phyloP scores from a whole-genome alignment of 2,329 filamentous ascomycete genomes.

The Ophiostoma populinum region DNA sequence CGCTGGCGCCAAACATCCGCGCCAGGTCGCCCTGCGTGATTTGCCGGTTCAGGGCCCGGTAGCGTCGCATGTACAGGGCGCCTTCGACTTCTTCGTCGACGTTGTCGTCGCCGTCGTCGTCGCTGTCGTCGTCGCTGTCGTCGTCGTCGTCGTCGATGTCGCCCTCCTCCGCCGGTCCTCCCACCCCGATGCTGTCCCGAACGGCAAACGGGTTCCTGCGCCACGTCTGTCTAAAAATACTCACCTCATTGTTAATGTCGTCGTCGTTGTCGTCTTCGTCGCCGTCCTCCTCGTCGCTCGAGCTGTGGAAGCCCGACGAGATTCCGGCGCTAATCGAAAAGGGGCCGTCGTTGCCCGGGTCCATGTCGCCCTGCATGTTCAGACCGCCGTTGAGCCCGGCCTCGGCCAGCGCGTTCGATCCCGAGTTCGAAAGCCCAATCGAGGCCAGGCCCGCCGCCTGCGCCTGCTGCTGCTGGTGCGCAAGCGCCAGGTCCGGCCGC shows the following conservation, averaged over 20 bases:
- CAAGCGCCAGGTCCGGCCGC: slow-evolving; percentile 52
- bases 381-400: slow-evolving; percentile 64
- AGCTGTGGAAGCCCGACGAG: slow-evolving; percentile 79
- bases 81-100: not conserved
- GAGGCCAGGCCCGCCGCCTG: slow-evolving; percentile 28
- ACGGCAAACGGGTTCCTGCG: too few relatives aligned
- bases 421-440: slow-evolving; percentile 18
- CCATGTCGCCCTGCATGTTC: slow-evolving; percentile 33
- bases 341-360: slow-evolving; percentile 39
- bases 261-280: slow-evolving; percentile 77
- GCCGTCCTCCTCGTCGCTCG: slow-evolving; percentile 90
- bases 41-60: too few relatives aligned
- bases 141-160: not conserved
- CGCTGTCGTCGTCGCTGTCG: not conserved
- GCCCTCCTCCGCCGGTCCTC: not conserved
- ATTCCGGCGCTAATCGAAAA: slow-evolving; percentile 60
- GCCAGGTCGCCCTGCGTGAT: too few relatives aligned
- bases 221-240: slow-evolving; percentile 18
- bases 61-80: not conserved
- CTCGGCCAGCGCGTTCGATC: slow-evolving; percentile 58
- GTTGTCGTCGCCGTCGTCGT: slow-evolving; percentile 1
- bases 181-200: too few relatives aligned
- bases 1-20: too few relatives aligned
- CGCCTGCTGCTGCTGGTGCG: slow-evolving; percentile 9
- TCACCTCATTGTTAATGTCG: slow-evolving; percentile 52